Evolutionary conservation across 2,329 filamentous ascomycete genomes (phyloP).

Genomic region (Aureobasidium uvarum): DNA sequence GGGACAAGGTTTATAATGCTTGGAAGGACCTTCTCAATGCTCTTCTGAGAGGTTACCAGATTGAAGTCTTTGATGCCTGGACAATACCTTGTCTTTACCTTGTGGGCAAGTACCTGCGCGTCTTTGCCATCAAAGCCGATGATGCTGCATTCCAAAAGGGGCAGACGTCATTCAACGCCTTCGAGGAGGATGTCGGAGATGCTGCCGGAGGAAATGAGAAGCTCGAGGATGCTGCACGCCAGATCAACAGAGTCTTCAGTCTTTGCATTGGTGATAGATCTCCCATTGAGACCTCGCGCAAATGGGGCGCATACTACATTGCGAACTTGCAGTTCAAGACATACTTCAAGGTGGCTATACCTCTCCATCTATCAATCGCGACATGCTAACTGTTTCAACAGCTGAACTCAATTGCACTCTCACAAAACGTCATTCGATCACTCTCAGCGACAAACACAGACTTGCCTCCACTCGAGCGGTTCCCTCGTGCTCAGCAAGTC

Average conservation of each 20-base stretch:
- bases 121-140: slow-evolving; percentile 90
- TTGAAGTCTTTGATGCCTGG: slow-evolving; percentile 77
- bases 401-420: slow-evolving; percentile 84
- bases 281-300: slow-evolving; percentile 81
- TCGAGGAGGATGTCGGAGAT: slow-evolving; percentile 79
- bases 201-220: slow-evolving; percentile 76
- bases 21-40: slow-evolving; percentile 83
- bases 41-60: slow-evolving; percentile 78
- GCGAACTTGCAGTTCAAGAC: slow-evolving; percentile 97
- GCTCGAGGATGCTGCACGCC: slow-evolving; percentile 84
- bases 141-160: slow-evolving; percentile 56
- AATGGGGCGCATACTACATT: slow-evolving; percentile 97
- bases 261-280: slow-evolving; percentile 75
- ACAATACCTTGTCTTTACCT: slow-evolving; percentile 88
- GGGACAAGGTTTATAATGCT: slow-evolving; percentile 77
- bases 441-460: slow-evolving; percentile 71
- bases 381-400: slow-evolving; percentile 32
- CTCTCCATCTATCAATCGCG: neutral
- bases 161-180: slow-evolving; percentile 43
- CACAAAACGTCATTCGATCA: slow-evolving; percentile 83
- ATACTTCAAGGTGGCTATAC: slow-evolving; percentile 70
- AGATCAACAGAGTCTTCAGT: slow-evolving; percentile 89
- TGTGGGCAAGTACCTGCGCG: slow-evolving; percentile 78
- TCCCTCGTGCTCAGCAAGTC: slow-evolving; percentile 86
- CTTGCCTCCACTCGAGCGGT: slow-evolving; percentile 74